phyloP scores from a whole-genome alignment of 768 basidiomycete genomes.

The Kwoniella bestiolae region DNA sequence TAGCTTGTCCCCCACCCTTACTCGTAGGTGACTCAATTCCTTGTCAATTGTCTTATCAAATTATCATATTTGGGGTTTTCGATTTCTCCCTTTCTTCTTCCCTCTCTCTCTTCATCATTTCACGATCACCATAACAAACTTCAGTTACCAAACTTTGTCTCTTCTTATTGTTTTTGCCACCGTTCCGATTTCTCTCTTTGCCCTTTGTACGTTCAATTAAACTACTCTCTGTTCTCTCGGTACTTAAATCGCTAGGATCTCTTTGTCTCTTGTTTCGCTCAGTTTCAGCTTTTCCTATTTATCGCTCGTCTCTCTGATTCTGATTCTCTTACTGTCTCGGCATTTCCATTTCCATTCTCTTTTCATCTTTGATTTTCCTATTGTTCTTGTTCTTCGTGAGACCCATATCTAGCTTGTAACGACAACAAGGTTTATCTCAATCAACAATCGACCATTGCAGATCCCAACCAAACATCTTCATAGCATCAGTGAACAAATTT shows the following conservation, averaged over 20 bases:
- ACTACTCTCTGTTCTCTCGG: neutral
- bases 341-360: neutral
- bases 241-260: neutral
- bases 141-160: neutral
- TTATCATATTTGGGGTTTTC: neutral
- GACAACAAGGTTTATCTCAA: neutral
- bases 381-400: neutral
- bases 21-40: neutral
- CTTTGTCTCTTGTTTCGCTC: neutral
- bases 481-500: neutral
- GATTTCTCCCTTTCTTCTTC: conserved; percentile 1
- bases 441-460: neutral
- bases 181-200: neutral
- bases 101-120: neutral
- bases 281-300: neutral
- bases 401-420: neutral
- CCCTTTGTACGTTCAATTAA: neutral
- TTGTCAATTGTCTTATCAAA: neutral
- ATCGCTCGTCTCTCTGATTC: neutral
- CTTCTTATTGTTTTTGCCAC: neutral
- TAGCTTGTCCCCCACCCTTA: neutral
- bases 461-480: neutral
- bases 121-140: conserved; percentile 1
- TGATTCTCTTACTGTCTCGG: neutral
- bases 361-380: neutral